Base-by-base conservation (phyloP, 2,329 filamentous ascomycete genomes). In the Thermoascus crustaceus region DNA sequence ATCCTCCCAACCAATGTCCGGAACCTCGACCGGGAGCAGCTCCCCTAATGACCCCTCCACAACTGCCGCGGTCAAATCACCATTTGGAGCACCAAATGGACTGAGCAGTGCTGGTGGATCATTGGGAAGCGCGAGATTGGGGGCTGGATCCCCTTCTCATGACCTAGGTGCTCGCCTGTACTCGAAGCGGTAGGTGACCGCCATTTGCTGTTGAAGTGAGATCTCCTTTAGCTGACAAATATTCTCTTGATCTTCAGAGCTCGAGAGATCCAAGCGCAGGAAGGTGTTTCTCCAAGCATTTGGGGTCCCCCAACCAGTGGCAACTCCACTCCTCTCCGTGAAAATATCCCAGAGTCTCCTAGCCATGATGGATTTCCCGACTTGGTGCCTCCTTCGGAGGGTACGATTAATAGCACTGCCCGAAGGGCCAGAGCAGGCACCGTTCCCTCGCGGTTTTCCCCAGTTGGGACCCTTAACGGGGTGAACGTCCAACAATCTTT, bases 221-320 rank as follows among this genome's bases (percentile, higher is more conserved):
- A 19, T 35, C 24, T 32, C 35, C 29, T 24, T 17, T 27, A 16
- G 35, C 42, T 44, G 37, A 47, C 42, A 37, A 21, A 33, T 17
- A 29, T 30, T 33, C 21, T 36, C n/a, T 25, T 31, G 16, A 35
- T 32, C 8, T 19, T 38, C 53, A 94, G 89, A 57, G 88, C 91
- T 47, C 78, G 91, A 60, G 91, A 98, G 64, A 95, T 96, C 43
- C 89, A 96, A 68, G 88, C 88, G 36, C 88, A 95, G 67, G 89
- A 96, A 73, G 88, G 88, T 34, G 73, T 94, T 70, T 57, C 80
- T 72, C 55, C 73, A 76, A 61, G 80, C 55, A 81, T 82, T 27
- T 96, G 91, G 91, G 87, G 91, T 7, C 89, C 91, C 47, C 89
- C 91, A 32, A 94, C 89, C 37, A 95, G 89, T 60, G 91, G 89